Evolutionary conservation across 192 early-diverging fungal genomes (phyloP), one percentile per base, ranked within the genome.

Genomic region (Coemansia reversa): DNA sequence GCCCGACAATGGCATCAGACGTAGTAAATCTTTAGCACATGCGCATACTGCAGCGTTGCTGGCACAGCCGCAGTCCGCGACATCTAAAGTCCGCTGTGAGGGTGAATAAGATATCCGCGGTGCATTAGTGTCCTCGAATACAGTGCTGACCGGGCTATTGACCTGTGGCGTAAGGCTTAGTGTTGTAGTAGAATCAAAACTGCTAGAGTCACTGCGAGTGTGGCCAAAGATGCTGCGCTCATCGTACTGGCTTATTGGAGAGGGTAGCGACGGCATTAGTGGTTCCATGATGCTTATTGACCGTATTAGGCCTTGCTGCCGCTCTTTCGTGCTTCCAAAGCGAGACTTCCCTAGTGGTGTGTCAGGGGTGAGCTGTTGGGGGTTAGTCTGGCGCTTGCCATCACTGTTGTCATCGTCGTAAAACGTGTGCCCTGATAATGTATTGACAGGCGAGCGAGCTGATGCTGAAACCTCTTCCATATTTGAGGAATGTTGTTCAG

Each of bases 81-180:
- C 50, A 9, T 19, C 24, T n/a, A 72, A 45, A 19, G 75, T 68
- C 48, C 45, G 69, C 51, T 71, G 75, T 47, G 75, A 71, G 16
- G 69, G 62, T 33, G 65, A 68, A 39, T 52, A 67, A 5, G 59
- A 61, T 54, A 47, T 65, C 20, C 58, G 62, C 32, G 69, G 57
- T 18, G 39, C 53, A 14, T n/a, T 32, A 9, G 30, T 53, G 30
- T 42, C n/a, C 16, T 27, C 35, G 18, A 52, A 55, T 45, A 55
- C 8, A 18, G 25, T 47, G 45, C 52, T 62, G 30, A 28, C 30
- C 8, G 59, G 33, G 54, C 59, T 68, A 54, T 14, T 19, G 19
- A 33, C 14, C 12, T 30, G 50, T 24, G 30, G 11, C 20, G 27
- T 56, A 7, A 62, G 45, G 5, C 19, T 62, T 8, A 57, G 51